These are phyloP conservation scores for Eucalyptus marginata DNA, from an alignment of 345 rosid species.

Conservation along the genomic window DNA sequence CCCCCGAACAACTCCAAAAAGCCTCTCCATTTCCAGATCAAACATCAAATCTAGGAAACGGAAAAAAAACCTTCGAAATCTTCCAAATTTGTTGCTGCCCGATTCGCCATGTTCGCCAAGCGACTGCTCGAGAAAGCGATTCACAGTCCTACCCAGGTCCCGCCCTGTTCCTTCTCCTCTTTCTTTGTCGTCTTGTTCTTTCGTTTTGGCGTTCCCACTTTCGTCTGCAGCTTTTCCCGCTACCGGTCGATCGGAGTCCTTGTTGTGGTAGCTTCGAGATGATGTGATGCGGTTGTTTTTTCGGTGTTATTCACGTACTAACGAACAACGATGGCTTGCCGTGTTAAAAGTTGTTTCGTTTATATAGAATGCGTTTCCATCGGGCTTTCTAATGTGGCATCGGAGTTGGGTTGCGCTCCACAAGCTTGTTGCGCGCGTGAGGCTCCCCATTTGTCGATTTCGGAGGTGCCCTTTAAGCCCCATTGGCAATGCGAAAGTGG, in stretches of 20 bases:
- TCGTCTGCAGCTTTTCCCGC: not conserved
- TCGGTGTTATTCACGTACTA: not conserved
- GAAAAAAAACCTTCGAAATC: not conserved
- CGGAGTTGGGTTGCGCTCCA: not conserved
- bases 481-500: not conserved
- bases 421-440: not conserved
- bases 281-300: not conserved
- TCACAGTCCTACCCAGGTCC: conserved; percentile 17
- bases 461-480: not conserved
- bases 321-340: not conserved
- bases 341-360: not conserved
- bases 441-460: not conserved
- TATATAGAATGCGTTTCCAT: not conserved
- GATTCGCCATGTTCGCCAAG: conserved; percentile 23
- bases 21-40: not conserved
- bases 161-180: not conserved
- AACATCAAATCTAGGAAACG: not conserved
- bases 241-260: not conserved
- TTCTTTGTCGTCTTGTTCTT: not conserved
- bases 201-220: not conserved
- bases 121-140: conserved; percentile 22
- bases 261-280: not conserved
- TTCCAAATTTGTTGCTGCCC: not conserved
- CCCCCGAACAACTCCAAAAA: not conserved
- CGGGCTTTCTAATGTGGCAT: not conserved